Evolutionary conservation across 2,329 filamentous ascomycete genomes (phyloP).

Genomic region (Diaporthe destruens): DNA sequence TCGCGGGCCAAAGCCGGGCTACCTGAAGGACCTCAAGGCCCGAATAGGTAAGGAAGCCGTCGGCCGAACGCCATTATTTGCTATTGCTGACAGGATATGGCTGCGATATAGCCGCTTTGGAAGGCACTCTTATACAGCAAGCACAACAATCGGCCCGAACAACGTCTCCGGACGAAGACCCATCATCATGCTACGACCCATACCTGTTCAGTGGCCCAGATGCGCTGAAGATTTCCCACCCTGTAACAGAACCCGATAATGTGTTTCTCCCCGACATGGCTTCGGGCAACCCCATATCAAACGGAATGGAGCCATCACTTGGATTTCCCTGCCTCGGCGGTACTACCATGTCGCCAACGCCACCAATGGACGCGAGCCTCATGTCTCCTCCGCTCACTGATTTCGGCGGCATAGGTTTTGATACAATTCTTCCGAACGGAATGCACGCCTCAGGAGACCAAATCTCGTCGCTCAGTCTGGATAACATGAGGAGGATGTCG

Average conservation of each 20-base stretch:
- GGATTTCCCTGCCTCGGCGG: constrained; percentile 12
- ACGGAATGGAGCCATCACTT: constrained; percentile 12
- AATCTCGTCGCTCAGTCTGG: constrained; percentile 13
- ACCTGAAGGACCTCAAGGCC: constrained; percentile 46
- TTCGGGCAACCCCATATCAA: constrained; percentile 6
- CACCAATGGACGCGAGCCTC: constrained; percentile 14
- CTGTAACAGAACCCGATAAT: constrained; percentile 3
- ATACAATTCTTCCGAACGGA: constrained; percentile 16
- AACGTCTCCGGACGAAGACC: constrained; percentile 23
- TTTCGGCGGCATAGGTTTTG: neutral
- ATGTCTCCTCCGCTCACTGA: constrained; percentile 20
- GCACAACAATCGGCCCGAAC: constrained; percentile 24
- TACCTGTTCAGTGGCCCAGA: constrained; percentile 17
- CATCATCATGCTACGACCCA: constrained; percentile 19
- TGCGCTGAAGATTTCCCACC: constrained; percentile 16
- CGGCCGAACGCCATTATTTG: too few species aligned
- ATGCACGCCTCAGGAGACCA: constrained; percentile 15
- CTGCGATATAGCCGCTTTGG: constrained; percentile 4
- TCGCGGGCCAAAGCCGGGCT: constrained; percentile 42
- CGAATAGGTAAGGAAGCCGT: constrained; percentile 44
- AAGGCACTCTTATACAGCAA: constrained; percentile 26
- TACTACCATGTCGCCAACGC: constrained; percentile 18
- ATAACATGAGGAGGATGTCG: constrained; percentile 22
- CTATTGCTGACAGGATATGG: constrained; percentile 11
- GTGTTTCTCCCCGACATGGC: constrained; percentile 18